Evolutionary conservation across 2,329 filamentous ascomycete genomes (phyloP).

Genomic region (Colletotrichum phormii): DNA sequence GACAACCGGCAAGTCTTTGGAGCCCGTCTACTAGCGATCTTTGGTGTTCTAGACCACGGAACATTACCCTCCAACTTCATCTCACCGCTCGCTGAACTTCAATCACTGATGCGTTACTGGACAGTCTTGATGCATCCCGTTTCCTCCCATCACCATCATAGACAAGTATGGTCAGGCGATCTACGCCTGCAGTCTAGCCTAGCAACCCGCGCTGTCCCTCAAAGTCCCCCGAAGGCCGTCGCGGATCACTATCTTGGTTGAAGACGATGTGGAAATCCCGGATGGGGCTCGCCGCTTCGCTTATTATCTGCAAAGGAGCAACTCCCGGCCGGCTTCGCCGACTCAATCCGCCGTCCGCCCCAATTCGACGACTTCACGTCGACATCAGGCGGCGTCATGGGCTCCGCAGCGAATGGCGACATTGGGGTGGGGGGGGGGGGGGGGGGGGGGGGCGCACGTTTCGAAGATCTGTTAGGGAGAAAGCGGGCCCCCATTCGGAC

Average conservation of each 20-base stretch:
- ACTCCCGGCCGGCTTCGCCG: conserved; percentile 14
- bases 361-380: conserved; percentile 4
- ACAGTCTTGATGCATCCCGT: neutral
- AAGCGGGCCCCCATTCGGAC: conserved; percentile 1
- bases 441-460: neutral
- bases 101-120: neutral
- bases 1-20: neutral
- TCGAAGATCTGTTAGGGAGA: conserved; percentile 19
- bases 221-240: neutral
- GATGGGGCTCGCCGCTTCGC: neutral
- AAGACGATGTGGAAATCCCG: conserved; percentile 12
- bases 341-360: conserved; percentile 7
- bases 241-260: neutral
- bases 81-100: conserved; percentile 16
- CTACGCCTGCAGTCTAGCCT: conserved; percentile 1
- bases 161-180: conserved; percentile 16
- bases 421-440: too few relatives aligned
- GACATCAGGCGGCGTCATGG: conserved; percentile 6
- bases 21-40: neutral
- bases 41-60: neutral
- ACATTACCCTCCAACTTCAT: neutral
- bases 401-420: conserved; percentile 5
- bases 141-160: neutral
- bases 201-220: neutral
- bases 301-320: neutral